These are phyloP conservation scores for Viola pubescens DNA, from an alignment of 441 rosid genomes.

Conservation along the genomic window DNA sequence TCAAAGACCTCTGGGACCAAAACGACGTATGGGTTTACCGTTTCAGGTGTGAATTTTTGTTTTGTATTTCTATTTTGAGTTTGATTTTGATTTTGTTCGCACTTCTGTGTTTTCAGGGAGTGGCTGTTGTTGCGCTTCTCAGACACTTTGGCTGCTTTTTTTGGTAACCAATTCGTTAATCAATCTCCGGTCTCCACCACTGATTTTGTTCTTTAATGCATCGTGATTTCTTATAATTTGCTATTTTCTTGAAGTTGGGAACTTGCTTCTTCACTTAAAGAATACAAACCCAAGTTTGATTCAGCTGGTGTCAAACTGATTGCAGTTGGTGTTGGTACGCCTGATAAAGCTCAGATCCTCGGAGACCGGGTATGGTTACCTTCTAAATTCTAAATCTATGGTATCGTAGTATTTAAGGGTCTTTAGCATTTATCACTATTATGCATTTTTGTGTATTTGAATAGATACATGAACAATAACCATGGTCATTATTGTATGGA, in stretches of 20 bases:
- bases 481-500: too few species aligned
- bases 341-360: conserved; percentile 61
- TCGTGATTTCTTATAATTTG: too few species aligned
- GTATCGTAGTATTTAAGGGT: too few species aligned
- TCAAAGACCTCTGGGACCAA: too few species aligned
- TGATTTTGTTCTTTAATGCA: too few species aligned
- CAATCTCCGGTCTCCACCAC: too few species aligned
- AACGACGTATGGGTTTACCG: too few species aligned
- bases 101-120: conserved; percentile 34
- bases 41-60: not conserved
- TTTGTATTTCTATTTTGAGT: not conserved
- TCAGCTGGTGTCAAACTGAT: conserved; percentile 68
- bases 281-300: conserved; percentile 52
- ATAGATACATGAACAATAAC: too few species aligned
- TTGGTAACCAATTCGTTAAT: conserved; percentile 34
- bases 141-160: conserved; percentile 82
- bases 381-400: not conserved
- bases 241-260: conserved; percentile 50
- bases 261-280: conserved; percentile 55
- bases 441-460: too few species aligned
- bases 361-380: conserved; percentile 47
- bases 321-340: conserved; percentile 78
- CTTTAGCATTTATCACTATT: too few species aligned
- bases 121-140: conserved; percentile 68
- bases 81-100: not conserved